Conservation (phyloP, 768 basidiomycete genomes). For the Neoboletus magnificus region DNA sequence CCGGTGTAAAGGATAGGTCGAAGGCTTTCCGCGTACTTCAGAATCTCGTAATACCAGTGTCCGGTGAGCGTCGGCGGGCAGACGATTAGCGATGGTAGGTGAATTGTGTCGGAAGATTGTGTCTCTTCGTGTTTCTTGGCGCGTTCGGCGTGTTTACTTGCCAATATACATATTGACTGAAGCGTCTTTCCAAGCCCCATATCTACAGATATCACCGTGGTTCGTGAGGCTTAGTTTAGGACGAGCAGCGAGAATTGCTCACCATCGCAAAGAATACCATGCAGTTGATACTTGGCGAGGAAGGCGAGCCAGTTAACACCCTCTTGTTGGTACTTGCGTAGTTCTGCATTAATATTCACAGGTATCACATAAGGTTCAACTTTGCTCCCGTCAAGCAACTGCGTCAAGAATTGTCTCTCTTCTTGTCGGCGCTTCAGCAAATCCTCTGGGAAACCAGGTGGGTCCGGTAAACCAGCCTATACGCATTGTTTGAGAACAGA, state of each 20-base stretch:
- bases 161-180: conserved; percentile 95
- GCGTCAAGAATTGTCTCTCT: conserved; percentile 89
- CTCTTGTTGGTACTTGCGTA: conserved; percentile 97
- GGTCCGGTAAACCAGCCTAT: conserved; percentile 95
- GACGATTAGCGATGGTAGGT: conserved; percentile 90
- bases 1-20: conserved; percentile 88
- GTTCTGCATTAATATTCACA: conserved; percentile 84
- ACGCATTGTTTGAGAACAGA: neutral
- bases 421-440: conserved; percentile 79
- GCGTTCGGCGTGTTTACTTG: conserved; percentile 90
- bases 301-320: conserved; percentile 99
- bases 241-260: conserved; percentile 19
- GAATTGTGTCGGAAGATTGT: conserved; percentile 69
- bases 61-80: conserved; percentile 98
- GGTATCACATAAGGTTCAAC: conserved; percentile 89
- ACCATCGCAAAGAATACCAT: conserved; percentile 98
- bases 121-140: conserved; percentile 62
- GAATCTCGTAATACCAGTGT: conserved; percentile 98
- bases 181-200: conserved; percentile 99
- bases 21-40: conserved; percentile 85
- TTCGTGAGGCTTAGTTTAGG: neutral
- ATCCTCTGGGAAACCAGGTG: conserved; percentile 86
- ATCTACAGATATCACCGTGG: conserved; percentile 46
- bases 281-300: conserved; percentile 94
- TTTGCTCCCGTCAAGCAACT: conserved; percentile 92